phyloP scores from a whole-genome alignment of 768 basidiomycete species.

The Mycena indigotica region DNA sequence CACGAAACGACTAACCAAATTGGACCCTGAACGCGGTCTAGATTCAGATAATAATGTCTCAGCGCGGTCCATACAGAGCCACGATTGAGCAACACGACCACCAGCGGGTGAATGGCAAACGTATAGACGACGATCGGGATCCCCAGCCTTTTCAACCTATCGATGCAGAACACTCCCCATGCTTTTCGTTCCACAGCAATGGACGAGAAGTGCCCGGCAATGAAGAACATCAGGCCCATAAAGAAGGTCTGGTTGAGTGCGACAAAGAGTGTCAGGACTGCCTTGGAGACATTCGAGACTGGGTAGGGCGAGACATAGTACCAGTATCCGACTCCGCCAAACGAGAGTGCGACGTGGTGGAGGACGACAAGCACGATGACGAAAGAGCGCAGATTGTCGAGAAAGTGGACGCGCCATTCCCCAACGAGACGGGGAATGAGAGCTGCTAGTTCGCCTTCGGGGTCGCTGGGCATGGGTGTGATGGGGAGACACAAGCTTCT shows the following conservation, averaged over 20 bases:
- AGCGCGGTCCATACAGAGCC: slow-evolving; percentile 6
- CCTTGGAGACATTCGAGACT: neutral
- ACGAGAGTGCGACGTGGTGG: slow-evolving; percentile 16
- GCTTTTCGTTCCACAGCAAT: slow-evolving; percentile 3
- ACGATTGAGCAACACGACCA: neutral
- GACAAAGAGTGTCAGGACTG: slow-evolving; percentile 2
- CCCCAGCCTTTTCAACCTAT: slow-evolving; percentile 18
- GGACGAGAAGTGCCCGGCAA: slow-evolving; percentile 15
- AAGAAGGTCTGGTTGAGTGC: slow-evolving; percentile 19
- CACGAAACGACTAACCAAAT: slow-evolving; percentile 11
- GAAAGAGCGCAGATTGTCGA: slow-evolving; percentile 20
- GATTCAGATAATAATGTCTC: neutral
- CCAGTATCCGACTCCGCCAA: slow-evolving; percentile 13
- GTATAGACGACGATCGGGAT: slow-evolving; percentile 16
- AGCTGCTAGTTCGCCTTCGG: slow-evolving; percentile 18
- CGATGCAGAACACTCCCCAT: slow-evolving; percentile 6
- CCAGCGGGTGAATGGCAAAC: slow-evolving; percentile 6
- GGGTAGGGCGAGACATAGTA: slow-evolving; percentile 13
- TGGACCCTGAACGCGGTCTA: slow-evolving; percentile 14
- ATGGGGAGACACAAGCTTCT: too few species aligned
- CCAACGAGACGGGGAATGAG: slow-evolving; percentile 19
- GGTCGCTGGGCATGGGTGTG: slow-evolving; percentile 10
- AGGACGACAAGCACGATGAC: slow-evolving; percentile 18
- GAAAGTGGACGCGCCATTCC: slow-evolving; percentile 12
- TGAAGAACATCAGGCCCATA: slow-evolving; percentile 20